phyloP scores from a whole-genome alignment of 257 asterid species.

The Ehretia macrophylla region DNA sequence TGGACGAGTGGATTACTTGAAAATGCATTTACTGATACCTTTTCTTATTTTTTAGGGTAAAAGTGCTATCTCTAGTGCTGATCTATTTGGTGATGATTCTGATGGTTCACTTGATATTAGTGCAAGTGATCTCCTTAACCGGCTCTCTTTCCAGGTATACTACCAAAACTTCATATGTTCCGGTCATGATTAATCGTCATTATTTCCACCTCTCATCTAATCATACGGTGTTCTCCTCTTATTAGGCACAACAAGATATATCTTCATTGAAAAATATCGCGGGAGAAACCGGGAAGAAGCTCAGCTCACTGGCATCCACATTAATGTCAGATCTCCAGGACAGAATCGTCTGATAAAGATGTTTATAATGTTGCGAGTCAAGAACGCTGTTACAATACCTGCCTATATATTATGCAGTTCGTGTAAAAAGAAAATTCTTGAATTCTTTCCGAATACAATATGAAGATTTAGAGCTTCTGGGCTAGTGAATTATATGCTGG shows the following conservation, averaged over 20 bases:
- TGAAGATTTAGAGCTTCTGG: conserved; percentile 3
- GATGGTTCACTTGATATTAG: conserved; percentile 40
- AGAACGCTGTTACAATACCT: too few species aligned
- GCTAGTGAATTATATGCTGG: background rate
- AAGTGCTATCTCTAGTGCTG: conserved; percentile 89
- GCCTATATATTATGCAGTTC: conserved; percentile 21
- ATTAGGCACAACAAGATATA: conserved; percentile 97
- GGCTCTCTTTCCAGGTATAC: conserved; percentile 90
- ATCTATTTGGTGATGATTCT: conserved; percentile 60
- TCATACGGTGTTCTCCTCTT: background rate
- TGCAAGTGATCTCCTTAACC: conserved; percentile 79
- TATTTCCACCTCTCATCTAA: too few species aligned
- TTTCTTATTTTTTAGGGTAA: conserved; percentile 55
- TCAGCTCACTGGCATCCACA: conserved; percentile 67
- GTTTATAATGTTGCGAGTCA: background rate
- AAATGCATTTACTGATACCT: too few species aligned
- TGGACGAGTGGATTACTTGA: too few species aligned
- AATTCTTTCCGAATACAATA: background rate
- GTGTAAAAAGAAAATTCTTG: background rate
- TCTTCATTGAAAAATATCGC: conserved; percentile 87
- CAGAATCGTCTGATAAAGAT: conserved; percentile 59
- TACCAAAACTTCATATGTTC: background rate
- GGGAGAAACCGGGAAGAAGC: conserved; percentile 94
- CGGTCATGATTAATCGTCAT: too few species aligned
- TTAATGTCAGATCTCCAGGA: conserved; percentile 85